phyloP scores from a whole-genome alignment of 2,329 filamentous ascomycete genomes.

The Myotisia sp. region DNA sequence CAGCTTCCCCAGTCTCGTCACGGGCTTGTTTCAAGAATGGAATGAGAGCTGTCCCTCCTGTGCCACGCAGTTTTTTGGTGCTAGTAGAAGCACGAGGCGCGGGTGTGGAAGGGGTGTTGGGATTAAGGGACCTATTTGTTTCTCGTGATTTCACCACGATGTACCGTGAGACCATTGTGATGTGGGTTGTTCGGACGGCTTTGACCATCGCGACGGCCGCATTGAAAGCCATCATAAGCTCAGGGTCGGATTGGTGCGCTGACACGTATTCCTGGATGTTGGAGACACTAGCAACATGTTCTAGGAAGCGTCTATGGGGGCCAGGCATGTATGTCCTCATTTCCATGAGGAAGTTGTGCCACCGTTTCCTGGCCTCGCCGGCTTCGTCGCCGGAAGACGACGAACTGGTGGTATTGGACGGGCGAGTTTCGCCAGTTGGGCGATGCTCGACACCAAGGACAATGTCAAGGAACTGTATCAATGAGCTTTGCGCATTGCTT shows the following conservation, averaged over 20 bases:
- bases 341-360: slow-evolving; percentile 86
- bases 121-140: slow-evolving; percentile 49
- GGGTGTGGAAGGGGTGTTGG: slow-evolving; percentile 24
- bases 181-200: slow-evolving; percentile 78
- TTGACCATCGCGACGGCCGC: slow-evolving; percentile 71
- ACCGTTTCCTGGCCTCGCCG: slow-evolving; percentile 37
- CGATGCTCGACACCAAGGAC: slow-evolving; percentile 79
- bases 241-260: slow-evolving; percentile 43
- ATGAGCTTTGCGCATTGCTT: slow-evolving; percentile 90
- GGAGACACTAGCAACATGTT: slow-evolving; percentile 61
- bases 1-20: slow-evolving; percentile 88
- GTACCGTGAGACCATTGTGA: slow-evolving; percentile 89
- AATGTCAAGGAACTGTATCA: slow-evolving; percentile 96
- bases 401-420: slow-evolving; percentile 16
- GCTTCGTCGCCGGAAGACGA: slow-evolving; percentile 34
- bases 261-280: slow-evolving; percentile 81
- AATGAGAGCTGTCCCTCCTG: slow-evolving; percentile 84
- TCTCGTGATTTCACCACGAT: slow-evolving; percentile 80
- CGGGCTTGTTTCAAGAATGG: slow-evolving; percentile 92
- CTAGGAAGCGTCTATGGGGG: slow-evolving; percentile 74
- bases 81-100: slow-evolving; percentile 15
- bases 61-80: slow-evolving; percentile 55
- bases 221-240: slow-evolving; percentile 70
- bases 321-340: slow-evolving; percentile 98
- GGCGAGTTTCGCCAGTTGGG: slow-evolving; percentile 58